Evolutionary conservation across 1,139 yeast species (phyloP).

Genomic region (Arxiozyma telluris): DNA sequence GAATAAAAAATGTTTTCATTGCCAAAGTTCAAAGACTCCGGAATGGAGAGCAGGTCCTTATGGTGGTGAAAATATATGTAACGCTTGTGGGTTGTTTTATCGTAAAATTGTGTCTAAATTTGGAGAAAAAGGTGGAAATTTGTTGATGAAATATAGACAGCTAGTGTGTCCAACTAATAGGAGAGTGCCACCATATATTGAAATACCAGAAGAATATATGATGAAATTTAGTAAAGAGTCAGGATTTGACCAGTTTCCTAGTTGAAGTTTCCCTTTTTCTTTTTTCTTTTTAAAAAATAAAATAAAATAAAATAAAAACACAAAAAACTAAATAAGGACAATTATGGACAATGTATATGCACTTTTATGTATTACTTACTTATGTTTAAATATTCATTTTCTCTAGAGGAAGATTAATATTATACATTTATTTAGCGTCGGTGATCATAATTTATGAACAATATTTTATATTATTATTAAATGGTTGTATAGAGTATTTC

Average conservation of each 20-base stretch:
- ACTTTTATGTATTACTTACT: too few relatives aligned
- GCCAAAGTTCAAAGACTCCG: conserved; percentile 78
- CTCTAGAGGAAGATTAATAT: too few relatives aligned
- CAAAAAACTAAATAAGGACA: not conserved
- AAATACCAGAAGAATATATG: conserved; percentile 8
- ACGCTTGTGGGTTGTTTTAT: conserved; percentile 73
- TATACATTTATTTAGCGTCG: too few relatives aligned
- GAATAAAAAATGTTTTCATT: conserved; percentile 43
- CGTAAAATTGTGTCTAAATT: conserved; percentile 21
- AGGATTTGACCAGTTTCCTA: not conserved
- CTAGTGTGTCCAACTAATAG: conserved; percentile 13
- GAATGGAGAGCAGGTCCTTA: conserved; percentile 90
- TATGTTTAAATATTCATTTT: too few relatives aligned
- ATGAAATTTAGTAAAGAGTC: not conserved
- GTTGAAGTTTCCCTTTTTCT: not conserved
- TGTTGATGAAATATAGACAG: conserved; percentile 18
- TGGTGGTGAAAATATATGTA: conserved; percentile 77
- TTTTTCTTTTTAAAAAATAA: not conserved
- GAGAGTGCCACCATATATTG: conserved; percentile 12
- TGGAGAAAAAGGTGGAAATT: conserved; percentile 15
- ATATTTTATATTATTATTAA: too few relatives aligned
- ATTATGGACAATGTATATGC: not conserved
- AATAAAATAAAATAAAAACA: not conserved
- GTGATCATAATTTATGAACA: too few relatives aligned
- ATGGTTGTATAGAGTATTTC: too few relatives aligned